Percentiles rank a stretch among this genome's conserved stretches.
These are phyloP conservation scores for Brettanomyces sp. DNA, from an alignment of 805 yeast genomes.

Conservation along the genomic window DNA sequence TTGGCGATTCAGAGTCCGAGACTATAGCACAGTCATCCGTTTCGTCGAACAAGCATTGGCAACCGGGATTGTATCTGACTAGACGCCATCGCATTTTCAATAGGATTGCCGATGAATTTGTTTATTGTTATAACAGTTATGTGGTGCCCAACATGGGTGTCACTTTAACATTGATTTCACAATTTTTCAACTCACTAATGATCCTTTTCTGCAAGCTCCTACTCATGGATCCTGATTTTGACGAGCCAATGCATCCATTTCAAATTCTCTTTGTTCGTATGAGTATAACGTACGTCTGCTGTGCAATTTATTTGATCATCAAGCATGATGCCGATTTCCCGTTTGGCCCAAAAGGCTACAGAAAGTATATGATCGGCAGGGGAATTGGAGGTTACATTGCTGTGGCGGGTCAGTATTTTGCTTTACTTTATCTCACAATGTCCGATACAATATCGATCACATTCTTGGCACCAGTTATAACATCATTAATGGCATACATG, in stretches of 20 bases:
- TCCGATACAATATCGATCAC: constrained; percentile 79
- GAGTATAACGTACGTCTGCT: constrained; percentile 57
- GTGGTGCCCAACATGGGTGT: constrained; percentile 43
- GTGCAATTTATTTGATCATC: constrained; percentile 42
- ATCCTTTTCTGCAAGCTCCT: constrained; percentile 65
- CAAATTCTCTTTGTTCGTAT: constrained; percentile 74
- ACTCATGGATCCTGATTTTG: constrained; percentile 52
- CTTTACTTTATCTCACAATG: constrained; percentile 62
- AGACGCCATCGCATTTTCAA: too few species aligned
- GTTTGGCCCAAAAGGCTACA: constrained; percentile 54
- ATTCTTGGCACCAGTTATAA: constrained; percentile 67
- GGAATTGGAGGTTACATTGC: constrained; percentile 75
- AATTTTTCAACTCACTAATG: constrained; percentile 72
- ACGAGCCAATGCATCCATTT: constrained; percentile 59
- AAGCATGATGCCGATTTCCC: constrained; percentile 49
- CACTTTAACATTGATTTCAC: constrained; percentile 47
- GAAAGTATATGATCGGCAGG: constrained; percentile 44
- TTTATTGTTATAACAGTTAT: constrained; percentile 6
- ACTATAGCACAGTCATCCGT: too few species aligned
- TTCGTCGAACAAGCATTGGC: too few species aligned
- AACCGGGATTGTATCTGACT: too few species aligned
- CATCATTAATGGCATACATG: constrained; percentile 65
- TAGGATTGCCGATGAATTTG: too few species aligned
- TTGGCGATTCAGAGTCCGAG: too few species aligned
- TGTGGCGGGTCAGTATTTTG: constrained; percentile 68